Percentiles rank a stretch among this genome's conserved stretches.
Conservation (phyloP, 495 filamentous ascomycete species). For the Aspergillus indologenus region DNA sequence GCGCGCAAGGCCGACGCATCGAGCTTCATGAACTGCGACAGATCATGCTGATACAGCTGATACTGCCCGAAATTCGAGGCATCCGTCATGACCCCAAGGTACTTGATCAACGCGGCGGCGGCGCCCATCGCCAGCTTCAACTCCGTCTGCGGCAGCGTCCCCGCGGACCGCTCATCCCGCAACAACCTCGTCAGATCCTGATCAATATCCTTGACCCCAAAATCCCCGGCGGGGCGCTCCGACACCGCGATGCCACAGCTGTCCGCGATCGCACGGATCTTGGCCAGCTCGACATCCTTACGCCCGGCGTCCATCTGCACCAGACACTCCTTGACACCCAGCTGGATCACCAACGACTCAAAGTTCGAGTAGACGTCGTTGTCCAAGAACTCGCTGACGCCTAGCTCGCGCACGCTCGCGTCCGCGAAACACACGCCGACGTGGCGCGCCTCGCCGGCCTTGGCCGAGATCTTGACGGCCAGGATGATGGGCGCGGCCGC, state of each 20-base stretch:
- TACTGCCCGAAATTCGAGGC: constrained; percentile 94
- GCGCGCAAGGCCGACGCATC: constrained; percentile 93
- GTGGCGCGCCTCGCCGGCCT: constrained; percentile 76
- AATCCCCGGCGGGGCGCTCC: constrained; percentile 72
- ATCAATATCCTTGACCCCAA: constrained; percentile 89
- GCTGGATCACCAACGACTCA: constrained; percentile 91
- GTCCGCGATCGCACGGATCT: constrained; percentile 83
- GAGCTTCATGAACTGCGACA: constrained; percentile 98
- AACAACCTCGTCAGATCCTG: constrained; percentile 86
- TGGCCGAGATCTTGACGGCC: constrained; percentile 86
- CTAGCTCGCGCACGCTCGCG: constrained; percentile 91
- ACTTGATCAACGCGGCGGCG: constrained; percentile 90
- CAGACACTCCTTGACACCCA: constrained; percentile 92
- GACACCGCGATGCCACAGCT: constrained; percentile 87
- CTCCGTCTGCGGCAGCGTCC: constrained; percentile 83
- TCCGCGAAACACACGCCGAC: constrained; percentile 98
- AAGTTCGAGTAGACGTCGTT: constrained; percentile 99
- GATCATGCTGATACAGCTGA: constrained; percentile 93
- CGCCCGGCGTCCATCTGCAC: constrained; percentile 70
- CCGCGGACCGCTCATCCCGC: constrained; percentile 76
- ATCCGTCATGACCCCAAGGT: constrained; percentile 87
- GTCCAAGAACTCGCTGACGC: constrained; percentile 95
- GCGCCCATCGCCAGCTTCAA: constrained; percentile 96
- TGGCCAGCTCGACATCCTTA: constrained; percentile 86
- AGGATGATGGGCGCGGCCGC: constrained; percentile 90